Evolutionary conservation across 768 basidiomycete genomes (phyloP), one percentile per base, ranked within the genome.

Genomic region (Boletus pseudopeckii): DNA sequence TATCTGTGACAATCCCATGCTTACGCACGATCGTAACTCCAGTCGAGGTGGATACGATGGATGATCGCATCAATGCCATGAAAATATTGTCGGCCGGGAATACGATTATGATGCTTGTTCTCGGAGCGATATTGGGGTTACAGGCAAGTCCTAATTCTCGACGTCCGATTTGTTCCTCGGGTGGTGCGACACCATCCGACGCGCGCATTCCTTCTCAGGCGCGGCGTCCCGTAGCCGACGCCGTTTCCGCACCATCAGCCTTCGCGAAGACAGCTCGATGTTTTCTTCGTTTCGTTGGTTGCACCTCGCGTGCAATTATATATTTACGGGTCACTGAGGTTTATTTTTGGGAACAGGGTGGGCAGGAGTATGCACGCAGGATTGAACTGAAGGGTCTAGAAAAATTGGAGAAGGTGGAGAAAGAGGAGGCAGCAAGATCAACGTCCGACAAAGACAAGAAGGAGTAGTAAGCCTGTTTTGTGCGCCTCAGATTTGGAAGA

Each of bases 71-170:
- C 53, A 86, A 92, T 63, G 90, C 93, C 18, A 75, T 98, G 67
- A 82, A 82, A 48, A 77, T 97, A 5, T 75, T 96, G 22, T 83
- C 87, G 26, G 95, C 95, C 7, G 93, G 86, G 10, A 96, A 97
- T 65, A 81, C 90, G 45, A 86, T 98, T 54, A 85, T 92, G 49
- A 84, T 86, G 49, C 75, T 83, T 7, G 77, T 83, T 47, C 76
- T 93, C 14, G 78, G 79, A 18, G 80, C 78, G 10, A 78, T 93
- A 49, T 75, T 93, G 20, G 65, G 73, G 32, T 74, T 93, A 50
- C 91, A 93, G 82, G 90, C 88, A 66, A 69, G 81, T 72, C 43
- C 4, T 22, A 46, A 50, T 53, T 48, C 36, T 43, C 43, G 39
- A 45, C n/a, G 32, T 43, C 7, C 28, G 42, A 22, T n/a, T 24